Percentiles rank a stretch among this genome's conserved stretches.
phyloP scores from a whole-genome alignment of 495 filamentous ascomycete species.

The Aspergillus incahuasiensis region DNA sequence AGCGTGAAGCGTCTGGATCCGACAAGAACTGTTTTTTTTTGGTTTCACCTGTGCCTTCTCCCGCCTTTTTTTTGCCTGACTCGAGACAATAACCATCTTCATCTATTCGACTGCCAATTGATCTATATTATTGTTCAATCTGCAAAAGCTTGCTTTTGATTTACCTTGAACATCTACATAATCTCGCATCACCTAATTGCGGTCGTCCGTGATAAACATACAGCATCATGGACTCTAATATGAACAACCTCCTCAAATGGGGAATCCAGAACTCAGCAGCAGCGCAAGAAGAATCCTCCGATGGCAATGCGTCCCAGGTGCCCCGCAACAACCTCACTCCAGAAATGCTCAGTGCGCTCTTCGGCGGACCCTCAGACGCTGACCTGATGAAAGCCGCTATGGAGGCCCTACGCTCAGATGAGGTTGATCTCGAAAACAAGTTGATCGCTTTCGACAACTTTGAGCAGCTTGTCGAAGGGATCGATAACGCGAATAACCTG shows the following conservation, averaged over 20 bases:
- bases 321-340: conserved; percentile 48
- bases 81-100: not conserved
- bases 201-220: too few species aligned
- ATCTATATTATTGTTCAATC: not conserved
- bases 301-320: conserved; percentile 35
- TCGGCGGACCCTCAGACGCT: conserved; percentile 80
- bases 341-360: conserved; percentile 63
- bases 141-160: not conserved
- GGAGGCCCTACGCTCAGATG: conserved; percentile 58
- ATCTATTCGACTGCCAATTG: not conserved
- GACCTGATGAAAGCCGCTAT: conserved; percentile 85
- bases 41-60: not conserved
- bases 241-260: conserved; percentile 90
- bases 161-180: not conserved
- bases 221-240: conserved; percentile 48
- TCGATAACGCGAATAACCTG: conserved; percentile 96
- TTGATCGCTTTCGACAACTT: conserved; percentile 93
- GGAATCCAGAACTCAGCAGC: conserved; percentile 69
- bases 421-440: conserved; percentile 69
- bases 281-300: conserved; percentile 28
- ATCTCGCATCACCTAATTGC: too few species aligned
- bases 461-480: conserved; percentile 81
- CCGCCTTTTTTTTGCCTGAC: not conserved
- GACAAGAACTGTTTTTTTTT: conserved; percentile 7
- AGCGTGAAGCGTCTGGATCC: conserved; percentile 26